Evolutionary conservation across 306 rosid genomes (phyloP).

Genomic region (Dryas drummondii): DNA sequence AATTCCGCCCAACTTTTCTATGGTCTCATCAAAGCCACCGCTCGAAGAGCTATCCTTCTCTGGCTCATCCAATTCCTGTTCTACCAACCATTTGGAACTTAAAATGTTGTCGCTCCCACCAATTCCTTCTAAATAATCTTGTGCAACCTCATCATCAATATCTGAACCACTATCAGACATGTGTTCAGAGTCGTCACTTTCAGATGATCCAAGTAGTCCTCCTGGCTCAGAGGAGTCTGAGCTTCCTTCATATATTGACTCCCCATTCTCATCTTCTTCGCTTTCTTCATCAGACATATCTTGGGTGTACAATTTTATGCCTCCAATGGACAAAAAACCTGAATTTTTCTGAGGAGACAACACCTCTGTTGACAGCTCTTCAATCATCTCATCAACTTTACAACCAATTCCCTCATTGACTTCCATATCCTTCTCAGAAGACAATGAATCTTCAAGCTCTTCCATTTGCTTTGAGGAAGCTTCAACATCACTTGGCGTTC

Average conservation of each 20-base stretch:
- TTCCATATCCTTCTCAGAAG: constrained; percentile 47
- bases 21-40: constrained; percentile 51
- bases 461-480: constrained; percentile 39
- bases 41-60: constrained; percentile 61
- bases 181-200: constrained; percentile 58
- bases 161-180: constrained; percentile 71
- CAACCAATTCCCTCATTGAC: constrained; percentile 34
- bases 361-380: constrained; percentile 36
- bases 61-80: constrained; percentile 48
- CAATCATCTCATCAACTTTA: constrained; percentile 41
- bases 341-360: constrained; percentile 54
- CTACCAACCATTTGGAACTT: constrained; percentile 72
- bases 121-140: constrained; percentile 86
- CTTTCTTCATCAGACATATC: constrained; percentile 67
- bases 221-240: constrained; percentile 39
- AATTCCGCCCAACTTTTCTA: constrained; percentile 71
- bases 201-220: constrained; percentile 50
- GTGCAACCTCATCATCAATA: constrained; percentile 77
- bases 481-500: constrained; percentile 45
- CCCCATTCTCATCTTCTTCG: constrained; percentile 46
- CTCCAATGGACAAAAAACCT: constrained; percentile 84
- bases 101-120: constrained; percentile 74
- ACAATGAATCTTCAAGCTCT: constrained; percentile 41
- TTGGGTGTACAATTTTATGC: constrained; percentile 70
- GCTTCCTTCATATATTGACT: constrained; percentile 47